Percentiles rank a stretch among this genome's conserved stretches.
Conservation (phyloP, 2,329 filamentous ascomycete genomes). For the Cladophialophora bantiana region DNA sequence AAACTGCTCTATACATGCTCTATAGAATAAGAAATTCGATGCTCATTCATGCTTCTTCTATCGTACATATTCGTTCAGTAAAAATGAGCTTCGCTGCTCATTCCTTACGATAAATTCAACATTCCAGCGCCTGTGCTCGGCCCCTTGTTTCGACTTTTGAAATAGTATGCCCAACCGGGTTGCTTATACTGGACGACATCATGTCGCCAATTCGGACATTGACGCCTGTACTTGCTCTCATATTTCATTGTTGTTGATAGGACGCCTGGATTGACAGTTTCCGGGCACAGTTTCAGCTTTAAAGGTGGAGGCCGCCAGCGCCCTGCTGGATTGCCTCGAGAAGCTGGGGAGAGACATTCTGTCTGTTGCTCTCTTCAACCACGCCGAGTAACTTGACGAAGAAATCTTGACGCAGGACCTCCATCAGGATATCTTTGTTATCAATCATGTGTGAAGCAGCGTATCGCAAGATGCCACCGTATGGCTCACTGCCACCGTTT, state of each 20-base stretch:
- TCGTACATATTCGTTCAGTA: background rate
- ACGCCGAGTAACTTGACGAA: slow-evolving; percentile 37
- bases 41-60: background rate
- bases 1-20: background rate
- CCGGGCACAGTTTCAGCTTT: background rate
- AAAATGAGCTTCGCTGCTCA: background rate
- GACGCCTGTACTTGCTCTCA: background rate
- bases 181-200: background rate
- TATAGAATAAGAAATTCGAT: background rate
- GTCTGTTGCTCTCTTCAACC: slow-evolving; percentile 35
- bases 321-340: slow-evolving; percentile 38
- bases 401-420: slow-evolving; percentile 40
- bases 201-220: background rate
- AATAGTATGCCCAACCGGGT: background rate
- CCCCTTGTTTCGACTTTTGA: background rate
- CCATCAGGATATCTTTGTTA: slow-evolving; percentile 38
- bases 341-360: slow-evolving; percentile 31
- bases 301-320: slow-evolving; percentile 31
- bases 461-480: slow-evolving; percentile 38
- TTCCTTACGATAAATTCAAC: background rate
- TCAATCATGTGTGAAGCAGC: slow-evolving; percentile 40
- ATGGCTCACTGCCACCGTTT: slow-evolving; percentile 30
- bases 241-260: background rate
- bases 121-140: background rate
- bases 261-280: background rate